A percentile compares a stretch with the other conserved stretches of the same genome.
These are phyloP conservation scores for Mycena polygramma DNA, from an alignment of 768 basidiomycete genomes.

Conservation along the genomic window DNA sequence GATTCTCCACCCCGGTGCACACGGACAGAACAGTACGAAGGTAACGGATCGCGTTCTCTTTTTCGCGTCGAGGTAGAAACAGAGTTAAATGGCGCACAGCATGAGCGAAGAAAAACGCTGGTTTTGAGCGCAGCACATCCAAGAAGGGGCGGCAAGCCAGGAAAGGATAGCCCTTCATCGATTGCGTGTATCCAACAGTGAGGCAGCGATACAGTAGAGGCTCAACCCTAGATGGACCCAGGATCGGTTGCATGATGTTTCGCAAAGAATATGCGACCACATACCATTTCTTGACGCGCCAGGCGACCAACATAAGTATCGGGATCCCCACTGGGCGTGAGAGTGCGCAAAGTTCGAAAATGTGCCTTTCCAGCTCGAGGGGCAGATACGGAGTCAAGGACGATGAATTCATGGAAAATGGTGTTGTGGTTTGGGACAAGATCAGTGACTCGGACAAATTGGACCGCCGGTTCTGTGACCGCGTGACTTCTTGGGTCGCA, in stretches of 20 bases:
- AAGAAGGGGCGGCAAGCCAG: not conserved
- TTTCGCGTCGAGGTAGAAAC: not conserved
- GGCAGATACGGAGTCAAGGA: not conserved
- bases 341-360: conserved; percentile 2
- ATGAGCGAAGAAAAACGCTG: not conserved
- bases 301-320: not conserved
- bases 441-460: no score
- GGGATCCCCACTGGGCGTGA: not conserved
- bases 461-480: no score
- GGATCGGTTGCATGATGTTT: no score
- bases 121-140: not conserved
- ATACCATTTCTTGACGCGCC: conserved; percentile 7
- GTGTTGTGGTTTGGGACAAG: no score
- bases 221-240: not conserved
- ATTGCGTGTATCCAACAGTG: not conserved
- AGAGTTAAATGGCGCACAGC: not conserved
- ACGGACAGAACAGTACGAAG: not conserved
- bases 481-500: no score
- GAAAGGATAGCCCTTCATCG: not conserved
- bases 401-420: no score
- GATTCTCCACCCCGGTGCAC: not conserved
- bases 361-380: not conserved
- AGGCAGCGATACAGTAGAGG: conserved; percentile 6
- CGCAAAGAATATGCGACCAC: not conserved
- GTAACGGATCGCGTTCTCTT: not conserved